A percentile compares a stretch with the other conserved stretches of the same genome.
These are phyloP conservation scores for Neurospora pannonica DNA, from an alignment of 495 filamentous ascomycete genomes.

Conservation along the genomic window DNA sequence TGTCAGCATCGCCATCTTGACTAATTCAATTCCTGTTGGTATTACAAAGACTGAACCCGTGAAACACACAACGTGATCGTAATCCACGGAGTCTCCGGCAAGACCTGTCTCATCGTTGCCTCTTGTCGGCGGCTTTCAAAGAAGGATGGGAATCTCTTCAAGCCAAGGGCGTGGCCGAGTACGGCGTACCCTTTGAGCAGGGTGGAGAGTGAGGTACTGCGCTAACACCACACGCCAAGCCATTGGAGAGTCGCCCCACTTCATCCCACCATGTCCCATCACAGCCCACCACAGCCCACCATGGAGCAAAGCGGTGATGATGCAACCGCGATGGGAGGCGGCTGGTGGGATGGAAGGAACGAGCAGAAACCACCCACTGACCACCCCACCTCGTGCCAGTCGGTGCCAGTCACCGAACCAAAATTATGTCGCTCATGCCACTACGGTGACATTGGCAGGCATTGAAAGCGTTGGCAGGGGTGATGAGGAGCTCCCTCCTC, in stretches of 20 bases:
- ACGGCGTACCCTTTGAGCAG: not conserved
- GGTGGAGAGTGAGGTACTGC: not conserved
- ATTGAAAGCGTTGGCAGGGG: not conserved
- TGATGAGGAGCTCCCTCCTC: not conserved
- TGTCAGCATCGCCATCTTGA: not conserved
- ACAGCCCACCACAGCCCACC: not conserved
- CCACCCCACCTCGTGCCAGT: slow-evolving; percentile 18
- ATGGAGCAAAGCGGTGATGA: slow-evolving; percentile 4
- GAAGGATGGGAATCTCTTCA: not conserved
- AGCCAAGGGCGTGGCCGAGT: not conserved
- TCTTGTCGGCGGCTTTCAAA: not conserved
- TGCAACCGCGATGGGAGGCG: slow-evolving; percentile 13
- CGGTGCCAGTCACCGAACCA: slow-evolving; percentile 6
- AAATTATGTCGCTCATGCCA: slow-evolving; percentile 31
- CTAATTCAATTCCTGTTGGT: not conserved
- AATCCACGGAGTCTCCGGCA: not conserved
- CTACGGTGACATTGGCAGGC: slow-evolving; percentile 7
- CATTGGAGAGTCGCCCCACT: not conserved
- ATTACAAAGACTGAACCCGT: not conserved
- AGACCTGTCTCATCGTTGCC: not conserved
- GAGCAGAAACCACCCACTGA: slow-evolving; percentile 3
- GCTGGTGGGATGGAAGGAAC: not conserved
- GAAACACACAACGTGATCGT: not conserved
- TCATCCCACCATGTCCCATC: not conserved
- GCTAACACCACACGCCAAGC: not conserved